phyloP scores from a whole-genome alignment of 2,329 filamentous ascomycete species.

The Ilyonectria robusta region DNA sequence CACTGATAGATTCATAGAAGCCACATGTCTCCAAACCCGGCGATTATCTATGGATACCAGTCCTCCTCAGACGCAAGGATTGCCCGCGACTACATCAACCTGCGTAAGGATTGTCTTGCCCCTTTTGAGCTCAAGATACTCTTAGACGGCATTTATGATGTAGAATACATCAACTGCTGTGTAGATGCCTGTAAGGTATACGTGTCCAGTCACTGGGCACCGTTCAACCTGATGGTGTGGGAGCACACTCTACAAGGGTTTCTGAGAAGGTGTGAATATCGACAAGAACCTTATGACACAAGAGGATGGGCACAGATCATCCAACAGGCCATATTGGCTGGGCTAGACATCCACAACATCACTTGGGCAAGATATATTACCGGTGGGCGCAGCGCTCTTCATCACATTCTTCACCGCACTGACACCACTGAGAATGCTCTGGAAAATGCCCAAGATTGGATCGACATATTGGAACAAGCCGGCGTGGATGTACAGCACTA shows the following conservation, averaged over 20 bases:
- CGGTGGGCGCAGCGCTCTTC: background rate
- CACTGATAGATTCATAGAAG: background rate
- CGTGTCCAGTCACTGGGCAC: background rate
- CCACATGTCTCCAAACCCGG: background rate
- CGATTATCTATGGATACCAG: fast-evolving
- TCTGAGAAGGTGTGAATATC: background rate
- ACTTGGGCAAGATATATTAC: background rate
- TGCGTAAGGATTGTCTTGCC: background rate
- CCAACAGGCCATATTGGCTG: background rate
- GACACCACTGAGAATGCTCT: background rate
- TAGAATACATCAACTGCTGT: background rate
- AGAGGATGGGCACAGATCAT: background rate
- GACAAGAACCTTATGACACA: background rate
- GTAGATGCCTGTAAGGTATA: background rate
- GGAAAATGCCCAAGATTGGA: background rate
- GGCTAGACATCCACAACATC: background rate
- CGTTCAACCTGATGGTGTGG: background rate
- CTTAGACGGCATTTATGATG: background rate
- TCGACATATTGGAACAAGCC: slow-evolving; percentile 5
- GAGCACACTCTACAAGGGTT: background rate
- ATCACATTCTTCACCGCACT: background rate
- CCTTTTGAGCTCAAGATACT: background rate
- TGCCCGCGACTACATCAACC: background rate
- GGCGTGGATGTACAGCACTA: slow-evolving; percentile 17
- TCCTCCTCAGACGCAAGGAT: background rate